Conservation (phyloP, 2,329 filamentous ascomycete species). For the Aspergillus neotritici region DNA sequence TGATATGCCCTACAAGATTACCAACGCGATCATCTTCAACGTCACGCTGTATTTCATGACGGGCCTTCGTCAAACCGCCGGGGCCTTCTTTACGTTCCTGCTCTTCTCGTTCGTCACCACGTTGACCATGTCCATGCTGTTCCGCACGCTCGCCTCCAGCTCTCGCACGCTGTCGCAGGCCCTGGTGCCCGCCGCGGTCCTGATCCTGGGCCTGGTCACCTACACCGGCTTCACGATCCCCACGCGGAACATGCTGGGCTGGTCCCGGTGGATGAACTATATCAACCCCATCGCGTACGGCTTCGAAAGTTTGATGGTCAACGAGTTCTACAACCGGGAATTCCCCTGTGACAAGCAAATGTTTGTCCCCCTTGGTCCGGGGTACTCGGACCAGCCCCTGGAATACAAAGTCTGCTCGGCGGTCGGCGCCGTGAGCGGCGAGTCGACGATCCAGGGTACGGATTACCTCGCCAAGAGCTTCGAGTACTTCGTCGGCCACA, state of each 20-base stretch:
- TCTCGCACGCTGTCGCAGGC: constrained; percentile 62
- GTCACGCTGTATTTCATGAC: constrained; percentile 81
- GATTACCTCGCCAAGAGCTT: constrained; percentile 52
- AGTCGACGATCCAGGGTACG: constrained; percentile 51
- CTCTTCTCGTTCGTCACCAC: constrained; percentile 69
- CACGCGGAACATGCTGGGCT: constrained; percentile 61
- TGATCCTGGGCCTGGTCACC: constrained; percentile 43
- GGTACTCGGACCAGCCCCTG: constrained; percentile 31
- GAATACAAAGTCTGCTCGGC: constrained; percentile 52
- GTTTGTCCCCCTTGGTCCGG: constrained; percentile 39
- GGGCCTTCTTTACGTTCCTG: constrained; percentile 79
- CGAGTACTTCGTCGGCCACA: constrained; percentile 53
- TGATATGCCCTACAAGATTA: constrained; percentile 76
- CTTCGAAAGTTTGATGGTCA: constrained; percentile 75
- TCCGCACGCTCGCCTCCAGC: constrained; percentile 71
- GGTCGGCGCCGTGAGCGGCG: constrained; percentile 54
- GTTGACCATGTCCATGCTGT: constrained; percentile 78
- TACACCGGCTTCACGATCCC: constrained; percentile 47
- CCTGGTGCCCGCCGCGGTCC: constrained; percentile 50
- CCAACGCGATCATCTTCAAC: constrained; percentile 73
- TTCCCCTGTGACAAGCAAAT: constrained; percentile 45
- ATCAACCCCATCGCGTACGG: constrained; percentile 73
- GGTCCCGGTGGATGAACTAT: constrained; percentile 80
- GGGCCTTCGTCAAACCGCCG: constrained; percentile 66
- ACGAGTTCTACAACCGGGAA: constrained; percentile 66